phyloP scores from a whole-genome alignment of 2,329 filamentous ascomycete genomes.

The Alternaria ventricosa region DNA sequence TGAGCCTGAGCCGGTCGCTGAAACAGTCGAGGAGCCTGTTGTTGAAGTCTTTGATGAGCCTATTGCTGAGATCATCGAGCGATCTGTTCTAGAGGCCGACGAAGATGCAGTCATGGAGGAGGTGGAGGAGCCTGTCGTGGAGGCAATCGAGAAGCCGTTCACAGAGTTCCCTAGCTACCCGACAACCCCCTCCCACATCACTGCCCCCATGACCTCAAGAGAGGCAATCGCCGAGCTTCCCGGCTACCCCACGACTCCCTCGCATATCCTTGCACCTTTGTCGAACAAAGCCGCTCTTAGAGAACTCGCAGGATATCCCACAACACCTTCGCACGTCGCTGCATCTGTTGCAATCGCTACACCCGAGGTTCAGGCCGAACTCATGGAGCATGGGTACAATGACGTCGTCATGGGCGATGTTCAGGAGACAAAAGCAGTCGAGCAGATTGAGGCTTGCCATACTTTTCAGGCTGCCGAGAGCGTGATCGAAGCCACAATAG shows the following conservation, averaged over 20 bases:
- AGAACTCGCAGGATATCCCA: constrained; percentile 29
- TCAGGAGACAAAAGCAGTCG: background rate
- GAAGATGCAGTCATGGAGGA: background rate
- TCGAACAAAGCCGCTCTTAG: constrained; percentile 22
- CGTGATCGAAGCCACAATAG: background rate
- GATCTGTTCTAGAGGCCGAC: background rate
- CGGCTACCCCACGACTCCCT: constrained; percentile 31
- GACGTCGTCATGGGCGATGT: constrained; percentile 5
- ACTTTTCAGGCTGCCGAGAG: background rate
- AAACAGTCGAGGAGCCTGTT: constrained; percentile 12
- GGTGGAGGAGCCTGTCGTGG: background rate
- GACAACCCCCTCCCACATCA: constrained; percentile 21
- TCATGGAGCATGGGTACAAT: background rate
- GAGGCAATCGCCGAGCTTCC: constrained; percentile 26
- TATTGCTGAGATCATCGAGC: background rate
- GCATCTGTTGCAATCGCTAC: constrained; percentile 5
- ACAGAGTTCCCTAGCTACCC: constrained; percentile 21
- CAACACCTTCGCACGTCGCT: constrained; percentile 33
- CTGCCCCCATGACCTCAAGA: constrained; percentile 22
- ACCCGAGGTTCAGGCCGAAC: background rate
- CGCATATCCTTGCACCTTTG: constrained; percentile 27
- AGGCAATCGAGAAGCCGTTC: constrained; percentile 26
- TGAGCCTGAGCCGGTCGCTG: constrained; percentile 11
- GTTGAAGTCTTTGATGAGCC: background rate
- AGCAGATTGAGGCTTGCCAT: background rate